Evolutionary conservation across 257 asterid genomes (phyloP).

Genomic region (Misopates orontium): DNA sequence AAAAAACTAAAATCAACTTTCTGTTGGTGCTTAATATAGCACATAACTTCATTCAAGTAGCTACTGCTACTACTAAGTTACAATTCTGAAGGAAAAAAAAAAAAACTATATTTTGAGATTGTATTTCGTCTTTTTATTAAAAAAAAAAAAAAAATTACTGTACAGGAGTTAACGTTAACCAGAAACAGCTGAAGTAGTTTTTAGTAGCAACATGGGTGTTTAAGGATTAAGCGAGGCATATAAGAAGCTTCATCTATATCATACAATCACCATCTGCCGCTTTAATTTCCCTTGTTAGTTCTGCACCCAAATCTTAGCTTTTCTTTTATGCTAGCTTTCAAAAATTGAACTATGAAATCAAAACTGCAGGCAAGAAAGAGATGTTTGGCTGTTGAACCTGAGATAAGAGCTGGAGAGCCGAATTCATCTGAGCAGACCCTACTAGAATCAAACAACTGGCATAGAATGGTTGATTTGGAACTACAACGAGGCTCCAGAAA

Average conservation of each 20-base stretch:
- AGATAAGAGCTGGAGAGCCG: slow-evolving; percentile 35
- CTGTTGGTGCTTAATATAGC: too few species aligned
- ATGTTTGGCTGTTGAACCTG: slow-evolving; percentile 52
- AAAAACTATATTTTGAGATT: background rate
- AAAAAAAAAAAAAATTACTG: background rate
- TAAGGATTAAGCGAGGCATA: background rate
- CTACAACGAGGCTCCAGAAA: slow-evolving; percentile 46
- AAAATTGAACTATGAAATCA: slow-evolving; percentile 12
- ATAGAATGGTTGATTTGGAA: slow-evolving; percentile 47
- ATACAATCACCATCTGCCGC: background rate
- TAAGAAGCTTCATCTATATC: background rate
- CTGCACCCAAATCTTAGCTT: background rate
- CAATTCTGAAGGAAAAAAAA: background rate
- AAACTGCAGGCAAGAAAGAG: slow-evolving; percentile 57
- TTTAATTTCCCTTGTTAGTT: background rate
- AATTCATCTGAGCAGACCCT: slow-evolving; percentile 33
- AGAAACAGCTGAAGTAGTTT: background rate
- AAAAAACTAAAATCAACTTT: too few species aligned
- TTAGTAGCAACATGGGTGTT: slow-evolving; percentile 1
- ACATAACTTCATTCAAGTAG: too few species aligned
- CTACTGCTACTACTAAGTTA: background rate
- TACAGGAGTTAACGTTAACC: background rate
- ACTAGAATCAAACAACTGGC: slow-evolving; percentile 50
- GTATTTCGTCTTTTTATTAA: background rate
- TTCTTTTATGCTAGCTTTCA: slow-evolving; percentile 4